These are phyloP conservation scores for Diplocarpon mali DNA, from an alignment of 2,329 filamentous ascomycete genomes.

Conservation along the genomic window DNA sequence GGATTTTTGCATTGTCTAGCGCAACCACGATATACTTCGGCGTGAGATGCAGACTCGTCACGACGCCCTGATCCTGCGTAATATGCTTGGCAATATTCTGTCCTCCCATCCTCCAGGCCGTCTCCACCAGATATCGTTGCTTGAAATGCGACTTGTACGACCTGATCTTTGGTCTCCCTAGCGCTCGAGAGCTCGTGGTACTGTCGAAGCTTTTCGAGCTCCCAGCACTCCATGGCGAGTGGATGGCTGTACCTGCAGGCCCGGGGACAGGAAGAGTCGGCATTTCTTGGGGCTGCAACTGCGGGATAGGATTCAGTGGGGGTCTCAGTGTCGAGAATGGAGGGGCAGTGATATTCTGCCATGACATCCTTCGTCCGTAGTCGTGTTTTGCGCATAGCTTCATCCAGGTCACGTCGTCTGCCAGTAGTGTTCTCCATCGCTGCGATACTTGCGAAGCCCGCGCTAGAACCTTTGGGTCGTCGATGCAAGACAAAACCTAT, in stretches of 20 bases:
- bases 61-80: slow-evolving; percentile 91
- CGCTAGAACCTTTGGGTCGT: slow-evolving; percentile 88
- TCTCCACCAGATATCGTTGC: slow-evolving; percentile 92
- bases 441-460: slow-evolving; percentile 92
- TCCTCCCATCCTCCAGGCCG: slow-evolving; percentile 91
- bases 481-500: slow-evolving; percentile 89
- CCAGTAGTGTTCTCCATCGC: slow-evolving; percentile 85
- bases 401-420: slow-evolving; percentile 97
- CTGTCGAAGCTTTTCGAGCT: slow-evolving; percentile 45
- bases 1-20: slow-evolving; percentile 95
- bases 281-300: slow-evolving; percentile 10
- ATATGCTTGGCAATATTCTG: slow-evolving; percentile 75
- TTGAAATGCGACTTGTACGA: slow-evolving; percentile 98
- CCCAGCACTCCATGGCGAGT: slow-evolving; percentile 26
- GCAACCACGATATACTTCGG: slow-evolving; percentile 96
- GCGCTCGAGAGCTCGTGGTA: slow-evolving; percentile 29
- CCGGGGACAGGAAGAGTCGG: slow-evolving; percentile 35
- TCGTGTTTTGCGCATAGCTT: slow-evolving; percentile 93
- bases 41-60: slow-evolving; percentile 89
- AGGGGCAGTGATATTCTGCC: slow-evolving; percentile 18
- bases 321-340: slow-evolving; percentile 18
- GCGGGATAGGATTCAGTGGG: slow-evolving; percentile 22
- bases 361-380: slow-evolving; percentile 53
- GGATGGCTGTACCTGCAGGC: slow-evolving; percentile 32
- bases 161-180: slow-evolving; percentile 51